Evolutionary conservation across 1,284 basidiomycete genomes (phyloP).

Genomic region (Prillingera fragicola): DNA sequence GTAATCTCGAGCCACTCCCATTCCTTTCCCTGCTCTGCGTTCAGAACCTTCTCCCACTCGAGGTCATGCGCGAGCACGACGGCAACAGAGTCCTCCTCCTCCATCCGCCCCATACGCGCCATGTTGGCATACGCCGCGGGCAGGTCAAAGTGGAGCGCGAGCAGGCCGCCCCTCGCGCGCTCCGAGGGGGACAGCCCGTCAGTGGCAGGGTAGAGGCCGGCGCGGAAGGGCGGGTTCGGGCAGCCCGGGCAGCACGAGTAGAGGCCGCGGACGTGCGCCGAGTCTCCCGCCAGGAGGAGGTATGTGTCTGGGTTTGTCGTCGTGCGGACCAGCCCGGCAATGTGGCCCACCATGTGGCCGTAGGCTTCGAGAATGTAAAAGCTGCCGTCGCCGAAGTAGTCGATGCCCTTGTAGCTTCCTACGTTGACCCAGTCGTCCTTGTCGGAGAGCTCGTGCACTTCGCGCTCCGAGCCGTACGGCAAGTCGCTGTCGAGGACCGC

Average conservation of each 20-base stretch:
- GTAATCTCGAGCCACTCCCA: constrained; percentile 15
- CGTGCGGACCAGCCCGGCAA: constrained; percentile 18
- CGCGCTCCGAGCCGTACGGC: constrained; percentile 10
- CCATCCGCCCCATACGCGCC: constrained; percentile 19
- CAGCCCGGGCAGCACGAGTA: constrained; percentile 16
- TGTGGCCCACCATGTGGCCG: constrained; percentile 18
- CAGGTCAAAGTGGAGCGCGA: constrained; percentile 17
- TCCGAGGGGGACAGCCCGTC: constrained; percentile 10
- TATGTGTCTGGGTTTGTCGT: constrained; percentile 10
- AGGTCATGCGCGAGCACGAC: constrained; percentile 18
- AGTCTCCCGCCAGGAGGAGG: constrained; percentile 16
- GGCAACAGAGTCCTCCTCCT: constrained; percentile 15
- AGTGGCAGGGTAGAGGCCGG: constrained; percentile 11
- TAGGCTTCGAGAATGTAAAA: constrained; percentile 18
- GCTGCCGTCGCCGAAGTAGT: constrained; percentile 20
- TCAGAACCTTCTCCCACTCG: constrained; percentile 17
- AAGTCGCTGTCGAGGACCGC: constrained; percentile 12
- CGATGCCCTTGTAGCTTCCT: constrained; percentile 11
- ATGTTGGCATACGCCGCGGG: constrained; percentile 15
- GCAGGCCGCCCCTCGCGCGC: constrained; percentile 9
- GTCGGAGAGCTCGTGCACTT: constrained; percentile 9
- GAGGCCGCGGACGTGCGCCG: constrained; percentile 16
- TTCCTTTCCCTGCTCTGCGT: constrained; percentile 8
- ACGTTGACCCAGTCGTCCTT: constrained; percentile 7
- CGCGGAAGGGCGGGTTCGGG: constrained; percentile 12